Conservation (phyloP, 2,329 filamentous ascomycete genomes). For the Albifimbria verrucaria region DNA sequence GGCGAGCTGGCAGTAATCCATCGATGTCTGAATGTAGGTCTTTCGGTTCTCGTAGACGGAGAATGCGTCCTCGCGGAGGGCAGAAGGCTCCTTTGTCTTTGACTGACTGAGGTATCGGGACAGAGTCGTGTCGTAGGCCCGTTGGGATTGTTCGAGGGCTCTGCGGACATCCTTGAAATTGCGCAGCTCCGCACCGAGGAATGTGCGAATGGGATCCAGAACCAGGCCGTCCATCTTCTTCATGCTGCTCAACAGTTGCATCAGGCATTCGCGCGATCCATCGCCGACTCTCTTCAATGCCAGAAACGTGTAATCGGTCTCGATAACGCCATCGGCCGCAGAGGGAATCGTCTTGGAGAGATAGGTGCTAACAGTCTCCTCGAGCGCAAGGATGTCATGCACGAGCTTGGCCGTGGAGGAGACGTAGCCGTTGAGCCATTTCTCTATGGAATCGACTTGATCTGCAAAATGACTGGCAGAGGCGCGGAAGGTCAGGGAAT, state of each 20-base stretch:
- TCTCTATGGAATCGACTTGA: slow-evolving; percentile 85
- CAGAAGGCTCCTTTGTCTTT: slow-evolving; percentile 90
- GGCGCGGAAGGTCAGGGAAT: slow-evolving; percentile 92
- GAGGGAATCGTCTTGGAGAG: slow-evolving; percentile 72
- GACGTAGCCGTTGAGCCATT: slow-evolving; percentile 73
- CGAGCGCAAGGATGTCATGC: slow-evolving; percentile 67
- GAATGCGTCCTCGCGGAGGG: slow-evolving; percentile 91
- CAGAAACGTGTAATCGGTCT: slow-evolving; percentile 91
- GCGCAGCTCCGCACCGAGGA: slow-evolving; percentile 75
- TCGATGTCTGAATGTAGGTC: slow-evolving; percentile 82
- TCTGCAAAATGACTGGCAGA: slow-evolving; percentile 83
- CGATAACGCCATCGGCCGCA: slow-evolving; percentile 79
- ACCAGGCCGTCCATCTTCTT: slow-evolving; percentile 75
- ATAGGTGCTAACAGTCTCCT: slow-evolving; percentile 75
- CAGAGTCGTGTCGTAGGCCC: slow-evolving; percentile 77
- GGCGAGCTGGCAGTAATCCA: slow-evolving; percentile 88
- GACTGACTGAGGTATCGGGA: slow-evolving; percentile 79
- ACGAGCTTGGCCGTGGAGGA: slow-evolving; percentile 52
- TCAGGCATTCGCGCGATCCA: slow-evolving; percentile 85
- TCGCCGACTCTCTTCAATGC: slow-evolving; percentile 84
- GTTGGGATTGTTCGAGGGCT: slow-evolving; percentile 74
- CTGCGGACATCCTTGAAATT: slow-evolving; percentile 83
- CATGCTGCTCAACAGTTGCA: slow-evolving; percentile 66
- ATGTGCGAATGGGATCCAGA: slow-evolving; percentile 76
- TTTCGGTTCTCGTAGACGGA: slow-evolving; percentile 90